Base-by-base conservation (phyloP, 208 protist species). In the Porcisia deanei region DNA sequence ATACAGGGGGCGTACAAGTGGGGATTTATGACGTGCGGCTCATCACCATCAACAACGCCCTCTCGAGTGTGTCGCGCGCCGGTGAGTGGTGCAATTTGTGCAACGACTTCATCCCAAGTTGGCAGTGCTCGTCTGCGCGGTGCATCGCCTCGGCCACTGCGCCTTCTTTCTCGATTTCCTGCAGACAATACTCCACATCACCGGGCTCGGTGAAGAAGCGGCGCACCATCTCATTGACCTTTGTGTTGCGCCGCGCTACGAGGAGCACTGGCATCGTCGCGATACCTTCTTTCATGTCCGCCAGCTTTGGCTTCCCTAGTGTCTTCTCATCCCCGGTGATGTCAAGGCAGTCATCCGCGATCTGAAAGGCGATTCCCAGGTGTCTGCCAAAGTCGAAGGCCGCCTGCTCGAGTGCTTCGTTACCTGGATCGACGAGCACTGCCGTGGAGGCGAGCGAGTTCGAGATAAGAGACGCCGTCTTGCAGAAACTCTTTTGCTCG, bases 291-390 rank as follows among this genome's bases (percentile, higher is more conserved):
- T 91, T 90, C 84, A 95, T 88, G 76, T 97, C 92, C 37, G 83
- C 87, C 76, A 94, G 75, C 75, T 88, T 91, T 22, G 90, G 90
- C 81, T 97, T 97, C 2, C 90, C 90, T 9, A 95, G 77, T 49
- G 81, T 76, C 78, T 90, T 87, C 81, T 92, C 90, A 54, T 87
- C 83, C 6, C 88, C 88, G 22, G 84, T 91, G 77, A 98, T 98
- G 85, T 99, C 97, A 16, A 99, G 94, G 78, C 97, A 92, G 85
- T 99, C 97, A 74, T 99, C 97, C 2, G 98, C 86, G 63, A 98
- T 96, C 79, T 98, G 97, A 76, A 98, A 98, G 45, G 97, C 97
- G 58, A 98, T 91, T 70, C 97, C 97, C 49, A 99, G 82, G 80
- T 98, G 91, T 65, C 91, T 96, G 61, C 96, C 97, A 79, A 98